phyloP scores from a whole-genome alignment of 768 basidiomycete genomes.

The Pleurotus tuoliensis region DNA sequence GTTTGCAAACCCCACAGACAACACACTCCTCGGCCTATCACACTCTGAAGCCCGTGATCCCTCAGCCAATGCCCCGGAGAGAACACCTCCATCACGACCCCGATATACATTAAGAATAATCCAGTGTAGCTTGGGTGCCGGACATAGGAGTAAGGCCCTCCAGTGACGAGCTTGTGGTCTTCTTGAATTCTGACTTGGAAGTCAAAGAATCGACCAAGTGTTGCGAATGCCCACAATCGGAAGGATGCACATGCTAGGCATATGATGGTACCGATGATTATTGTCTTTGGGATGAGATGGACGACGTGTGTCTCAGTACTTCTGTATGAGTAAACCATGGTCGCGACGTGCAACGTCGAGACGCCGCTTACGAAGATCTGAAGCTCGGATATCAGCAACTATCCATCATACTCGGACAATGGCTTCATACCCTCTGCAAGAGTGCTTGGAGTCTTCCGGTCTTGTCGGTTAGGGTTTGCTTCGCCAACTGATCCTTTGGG shows the following conservation, averaged over 20 bases:
- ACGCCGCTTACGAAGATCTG: too few species aligned
- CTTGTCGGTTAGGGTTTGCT: slow-evolving; percentile 8
- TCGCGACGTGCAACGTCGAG: too few species aligned
- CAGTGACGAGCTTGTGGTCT: not conserved
- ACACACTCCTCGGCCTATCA: not conserved
- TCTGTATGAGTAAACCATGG: too few species aligned
- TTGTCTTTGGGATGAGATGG: too few species aligned
- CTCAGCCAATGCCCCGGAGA: not conserved
- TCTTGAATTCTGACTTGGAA: not conserved
- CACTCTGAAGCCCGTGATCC: not conserved
- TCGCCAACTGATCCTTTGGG: slow-evolving; percentile 17
- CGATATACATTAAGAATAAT: not conserved
- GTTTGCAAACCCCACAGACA: not conserved
- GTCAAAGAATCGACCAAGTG: not conserved
- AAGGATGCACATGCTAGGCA: too few species aligned
- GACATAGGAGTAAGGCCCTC: not conserved
- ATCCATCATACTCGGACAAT: too few species aligned
- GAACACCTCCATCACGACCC: not conserved
- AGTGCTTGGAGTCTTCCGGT: too few species aligned
- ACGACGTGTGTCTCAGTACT: too few species aligned
- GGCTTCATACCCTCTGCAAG: too few species aligned
- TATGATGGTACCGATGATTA: too few species aligned
- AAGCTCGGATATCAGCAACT: too few species aligned
- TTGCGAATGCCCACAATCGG: not conserved
- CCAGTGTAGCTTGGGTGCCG: not conserved